Conservation (phyloP, 2,329 filamentous ascomycete genomes). For the Trichothecium sympodiale region DNA sequence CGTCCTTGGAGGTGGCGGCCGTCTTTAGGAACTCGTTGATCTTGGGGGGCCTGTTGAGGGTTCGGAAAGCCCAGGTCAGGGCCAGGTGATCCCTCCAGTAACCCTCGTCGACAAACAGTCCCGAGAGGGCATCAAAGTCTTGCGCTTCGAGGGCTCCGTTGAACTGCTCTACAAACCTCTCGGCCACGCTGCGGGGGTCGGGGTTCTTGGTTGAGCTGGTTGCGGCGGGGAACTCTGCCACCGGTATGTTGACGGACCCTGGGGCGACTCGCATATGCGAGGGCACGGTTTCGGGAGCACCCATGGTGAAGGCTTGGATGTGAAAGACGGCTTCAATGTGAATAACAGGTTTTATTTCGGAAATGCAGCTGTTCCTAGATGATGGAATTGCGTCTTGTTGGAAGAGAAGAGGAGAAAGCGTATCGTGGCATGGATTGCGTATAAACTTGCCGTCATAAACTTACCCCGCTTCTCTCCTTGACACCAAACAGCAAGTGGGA, state of each 20-base stretch:
- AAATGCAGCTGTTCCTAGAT: too few relatives aligned
- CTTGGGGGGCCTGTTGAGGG: slow-evolving; percentile 24
- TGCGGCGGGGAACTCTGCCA: slow-evolving; percentile 28
- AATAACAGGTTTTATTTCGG: too few relatives aligned
- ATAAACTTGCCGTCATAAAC: too few relatives aligned
- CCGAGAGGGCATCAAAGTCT: slow-evolving; percentile 20
- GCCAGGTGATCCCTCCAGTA: slow-evolving; percentile 45
- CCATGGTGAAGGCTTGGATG: too few relatives aligned
- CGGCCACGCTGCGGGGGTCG: slow-evolving; percentile 23
- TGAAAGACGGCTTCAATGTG: too few relatives aligned
- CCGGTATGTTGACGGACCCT: slow-evolving; percentile 42
- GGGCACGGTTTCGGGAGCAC: slow-evolving; percentile 5
- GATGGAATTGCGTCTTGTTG: too few relatives aligned
- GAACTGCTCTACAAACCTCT: slow-evolving; percentile 23
- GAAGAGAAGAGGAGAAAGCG: too few relatives aligned
- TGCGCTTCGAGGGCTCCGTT: slow-evolving; percentile 26
- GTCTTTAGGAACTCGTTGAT: slow-evolving; percentile 21
- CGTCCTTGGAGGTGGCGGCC: slow-evolving; percentile 9
- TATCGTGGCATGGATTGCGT: too few relatives aligned
- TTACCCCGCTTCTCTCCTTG: too few relatives aligned
- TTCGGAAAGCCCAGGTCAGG: slow-evolving; percentile 39
- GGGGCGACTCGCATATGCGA: slow-evolving; percentile 21
- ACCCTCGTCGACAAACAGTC: slow-evolving; percentile 22
- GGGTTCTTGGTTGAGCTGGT: slow-evolving; percentile 13
- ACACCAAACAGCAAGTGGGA: too few relatives aligned